These are phyloP conservation scores for Trifolium dubium DNA, from an alignment of 306 rosid genomes.

Conservation along the genomic window DNA sequence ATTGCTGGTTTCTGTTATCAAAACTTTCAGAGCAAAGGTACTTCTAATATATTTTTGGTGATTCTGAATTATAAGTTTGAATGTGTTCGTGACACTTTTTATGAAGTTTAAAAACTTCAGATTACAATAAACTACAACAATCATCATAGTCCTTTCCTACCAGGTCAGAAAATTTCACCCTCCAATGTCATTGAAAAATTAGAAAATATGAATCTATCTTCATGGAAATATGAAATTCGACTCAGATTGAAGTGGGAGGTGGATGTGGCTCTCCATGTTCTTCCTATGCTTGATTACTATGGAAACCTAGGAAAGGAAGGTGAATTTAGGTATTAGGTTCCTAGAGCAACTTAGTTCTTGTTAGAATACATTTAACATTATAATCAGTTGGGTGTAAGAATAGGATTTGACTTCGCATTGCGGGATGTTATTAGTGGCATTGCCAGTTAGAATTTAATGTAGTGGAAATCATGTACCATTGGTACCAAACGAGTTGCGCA, in stretches of 20 bases:
- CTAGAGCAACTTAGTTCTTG: slow-evolving; percentile 1
- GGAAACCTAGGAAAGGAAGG: background rate
- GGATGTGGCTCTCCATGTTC: background rate
- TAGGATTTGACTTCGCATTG: slow-evolving; percentile 1
- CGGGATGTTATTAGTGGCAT: background rate
- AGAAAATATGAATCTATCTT: background rate
- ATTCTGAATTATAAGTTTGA: slow-evolving; percentile 14
- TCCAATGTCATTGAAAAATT: background rate
- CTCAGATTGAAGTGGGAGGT: background rate
- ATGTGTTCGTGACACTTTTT: slow-evolving; percentile 14
- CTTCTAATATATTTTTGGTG: slow-evolving; percentile 5
- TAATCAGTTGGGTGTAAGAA: slow-evolving; percentile 4
- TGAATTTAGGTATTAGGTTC: slow-evolving; percentile 35
- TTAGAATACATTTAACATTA: slow-evolving; percentile 18
- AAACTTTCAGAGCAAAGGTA: slow-evolving; percentile 68
- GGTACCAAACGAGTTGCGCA: background rate
- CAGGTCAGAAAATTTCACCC: background rate
- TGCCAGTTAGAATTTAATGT: slow-evolving; percentile 9
- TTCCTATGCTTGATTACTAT: slow-evolving; percentile 27
- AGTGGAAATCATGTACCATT: slow-evolving; percentile 18
- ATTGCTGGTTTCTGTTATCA: slow-evolving; percentile 61
- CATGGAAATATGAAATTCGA: slow-evolving; percentile 17
- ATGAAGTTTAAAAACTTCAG: slow-evolving; percentile 8
- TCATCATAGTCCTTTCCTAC: background rate
- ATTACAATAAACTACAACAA: background rate